Evolutionary conservation across 2,329 filamentous ascomycete genomes (phyloP).

Genomic region (Pestalotiopsis sp.): DNA sequence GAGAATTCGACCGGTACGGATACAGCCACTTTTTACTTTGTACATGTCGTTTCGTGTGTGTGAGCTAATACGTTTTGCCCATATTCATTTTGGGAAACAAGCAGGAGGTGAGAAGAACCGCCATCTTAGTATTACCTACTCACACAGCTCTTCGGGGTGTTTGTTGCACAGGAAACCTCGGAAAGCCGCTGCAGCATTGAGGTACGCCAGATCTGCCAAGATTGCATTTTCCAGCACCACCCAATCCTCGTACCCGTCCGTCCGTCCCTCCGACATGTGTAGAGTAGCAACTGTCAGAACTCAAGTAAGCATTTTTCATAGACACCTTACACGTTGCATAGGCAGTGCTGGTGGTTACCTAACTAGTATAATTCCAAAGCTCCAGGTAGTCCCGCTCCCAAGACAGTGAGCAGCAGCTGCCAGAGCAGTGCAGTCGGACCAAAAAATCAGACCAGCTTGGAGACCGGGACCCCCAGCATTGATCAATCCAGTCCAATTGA

Average conservation of each 20-base stretch:
- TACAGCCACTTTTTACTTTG: background rate
- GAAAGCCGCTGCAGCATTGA: conserved; percentile 5
- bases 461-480: no score
- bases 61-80: background rate
- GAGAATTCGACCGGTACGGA: background rate
- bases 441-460: no score
- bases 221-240: background rate
- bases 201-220: conserved; percentile 11
- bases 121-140: background rate
- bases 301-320: background rate
- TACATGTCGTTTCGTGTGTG: background rate
- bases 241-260: background rate
- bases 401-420: background rate
- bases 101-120: background rate
- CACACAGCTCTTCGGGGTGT: background rate
- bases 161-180: background rate
- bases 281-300: background rate
- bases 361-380: background rate
- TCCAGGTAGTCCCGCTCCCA: background rate
- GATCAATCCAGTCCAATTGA: no score
- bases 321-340: background rate
- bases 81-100: background rate
- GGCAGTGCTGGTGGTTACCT: background rate
- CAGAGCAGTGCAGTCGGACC: background rate
- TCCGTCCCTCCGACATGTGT: background rate